Conservation (phyloP, 148 eudicot species). For the Heliosperma pusillum region DNA sequence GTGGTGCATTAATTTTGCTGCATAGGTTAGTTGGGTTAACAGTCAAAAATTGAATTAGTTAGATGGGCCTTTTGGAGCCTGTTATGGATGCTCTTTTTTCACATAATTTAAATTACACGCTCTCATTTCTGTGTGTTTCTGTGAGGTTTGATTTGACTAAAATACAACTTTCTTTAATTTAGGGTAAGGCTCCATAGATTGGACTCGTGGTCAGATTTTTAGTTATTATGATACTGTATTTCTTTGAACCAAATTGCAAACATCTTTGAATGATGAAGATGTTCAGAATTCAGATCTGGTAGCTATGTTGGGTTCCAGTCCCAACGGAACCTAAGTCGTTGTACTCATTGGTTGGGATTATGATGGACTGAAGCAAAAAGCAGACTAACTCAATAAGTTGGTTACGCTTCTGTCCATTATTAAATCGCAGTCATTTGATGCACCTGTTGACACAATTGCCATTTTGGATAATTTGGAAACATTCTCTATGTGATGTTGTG, state of each 20-base stretch:
- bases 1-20: background rate
- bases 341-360: background rate
- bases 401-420: background rate
- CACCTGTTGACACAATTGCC: background rate
- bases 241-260: background rate
- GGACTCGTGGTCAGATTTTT: background rate
- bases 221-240: background rate
- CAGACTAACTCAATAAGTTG: background rate
- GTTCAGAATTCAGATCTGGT: background rate
- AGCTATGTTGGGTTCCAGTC: background rate
- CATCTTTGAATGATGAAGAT: background rate
- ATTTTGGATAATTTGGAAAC: background rate
- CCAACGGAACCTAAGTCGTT: background rate
- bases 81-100: background rate
- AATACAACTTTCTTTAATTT: background rate
- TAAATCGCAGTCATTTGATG: background rate
- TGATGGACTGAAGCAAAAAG: background rate
- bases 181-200: background rate
- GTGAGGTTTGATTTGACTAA: background rate
- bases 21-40: background rate
- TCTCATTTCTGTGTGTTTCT: background rate
- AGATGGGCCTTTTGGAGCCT: background rate
- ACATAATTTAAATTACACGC: background rate
- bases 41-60: background rate
- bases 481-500: background rate